Evolutionary conservation across 371 early-diverging fungal species (phyloP), one percentile per base, ranked within the genome.

Genomic region (Mortierella sp.): DNA sequence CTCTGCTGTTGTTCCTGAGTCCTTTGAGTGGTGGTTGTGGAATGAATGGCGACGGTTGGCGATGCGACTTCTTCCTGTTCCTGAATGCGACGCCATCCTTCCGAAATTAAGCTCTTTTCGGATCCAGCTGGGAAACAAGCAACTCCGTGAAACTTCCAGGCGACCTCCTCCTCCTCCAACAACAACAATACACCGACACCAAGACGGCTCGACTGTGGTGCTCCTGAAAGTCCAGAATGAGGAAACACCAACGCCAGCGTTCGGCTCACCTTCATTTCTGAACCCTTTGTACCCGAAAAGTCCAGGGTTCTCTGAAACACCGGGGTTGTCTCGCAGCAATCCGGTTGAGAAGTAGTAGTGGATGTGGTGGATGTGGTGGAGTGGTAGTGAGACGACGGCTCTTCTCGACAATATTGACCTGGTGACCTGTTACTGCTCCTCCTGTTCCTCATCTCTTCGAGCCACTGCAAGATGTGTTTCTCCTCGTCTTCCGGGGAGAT

Each of bases 291-390:
- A 10, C 21, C 68, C 68, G 68, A 68, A 50, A 16, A 50, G 21
- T 68, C 42, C 38, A 68, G 24, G 9, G 68, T 24, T 34, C 44
- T 68, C 42, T 68, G 68, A 68, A 68, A 68, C 24, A 68, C 44
- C 34, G 44, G 68, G 10, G 68, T 38, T 42, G 38, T 68, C 24
- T 68, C 68, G 24, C 24, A 42, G 24, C 24, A 42, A 42, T 68
- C 42, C 68, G 21, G 7, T 4, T 19, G 7, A 19, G 38, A 13
- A 52, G 52, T 9, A 9, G 21, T 57, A 5, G 57, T n/a, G 11
- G 58, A 19, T 8, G 55, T 24, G 54, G 54, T 16, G 54, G 3
- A 13, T n/a, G 24, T n/a, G 55, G 13, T 14, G 21, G 52, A 10
- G 50, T 50, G 13, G 50, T 50, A 50, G 50, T 50, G 50, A 50